These are phyloP conservation scores for Mycosphaerella sp. DNA, from an alignment of 2,329 filamentous ascomycete genomes.

Conservation along the genomic window DNA sequence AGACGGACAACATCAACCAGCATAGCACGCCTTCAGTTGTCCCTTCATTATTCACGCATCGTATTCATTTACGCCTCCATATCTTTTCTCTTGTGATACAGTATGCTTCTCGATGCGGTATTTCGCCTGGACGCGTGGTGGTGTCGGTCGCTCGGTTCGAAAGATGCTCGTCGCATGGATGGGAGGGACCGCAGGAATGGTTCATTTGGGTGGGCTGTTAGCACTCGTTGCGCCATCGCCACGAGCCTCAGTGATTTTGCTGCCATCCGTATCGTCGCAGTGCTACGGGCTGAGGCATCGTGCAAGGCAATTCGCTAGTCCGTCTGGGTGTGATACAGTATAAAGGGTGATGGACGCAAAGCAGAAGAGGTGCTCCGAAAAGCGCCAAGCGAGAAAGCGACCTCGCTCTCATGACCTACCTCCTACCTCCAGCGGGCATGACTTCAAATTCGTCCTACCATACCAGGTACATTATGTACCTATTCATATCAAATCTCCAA, in stretches of 20 bases:
- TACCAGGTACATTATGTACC: no score
- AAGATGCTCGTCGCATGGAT: background rate
- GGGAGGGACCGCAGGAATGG: background rate
- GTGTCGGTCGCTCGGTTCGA: background rate
- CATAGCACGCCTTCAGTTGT: no score
- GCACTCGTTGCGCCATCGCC: background rate
- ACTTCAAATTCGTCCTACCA: no score
- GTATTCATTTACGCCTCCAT: background rate
- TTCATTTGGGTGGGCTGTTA: background rate
- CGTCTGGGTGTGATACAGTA: background rate
- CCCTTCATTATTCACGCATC: no score
- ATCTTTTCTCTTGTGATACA: background rate
- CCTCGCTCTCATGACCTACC: background rate
- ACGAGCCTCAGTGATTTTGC: background rate
- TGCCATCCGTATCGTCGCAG: background rate
- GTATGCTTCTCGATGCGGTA: background rate
- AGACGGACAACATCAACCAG: no score
- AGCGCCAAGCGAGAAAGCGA: background rate
- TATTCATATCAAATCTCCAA: no score
- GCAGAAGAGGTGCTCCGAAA: background rate
- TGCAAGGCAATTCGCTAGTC: background rate
- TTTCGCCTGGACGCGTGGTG: background rate
- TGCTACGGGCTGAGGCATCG: background rate
- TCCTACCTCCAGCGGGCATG: background rate
- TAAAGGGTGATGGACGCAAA: background rate